Evolutionary conservation across 352 stramenopile genomes (phyloP), one percentile per base, ranked within the genome.

Genomic region (Aphanomyces invadans): DNA sequence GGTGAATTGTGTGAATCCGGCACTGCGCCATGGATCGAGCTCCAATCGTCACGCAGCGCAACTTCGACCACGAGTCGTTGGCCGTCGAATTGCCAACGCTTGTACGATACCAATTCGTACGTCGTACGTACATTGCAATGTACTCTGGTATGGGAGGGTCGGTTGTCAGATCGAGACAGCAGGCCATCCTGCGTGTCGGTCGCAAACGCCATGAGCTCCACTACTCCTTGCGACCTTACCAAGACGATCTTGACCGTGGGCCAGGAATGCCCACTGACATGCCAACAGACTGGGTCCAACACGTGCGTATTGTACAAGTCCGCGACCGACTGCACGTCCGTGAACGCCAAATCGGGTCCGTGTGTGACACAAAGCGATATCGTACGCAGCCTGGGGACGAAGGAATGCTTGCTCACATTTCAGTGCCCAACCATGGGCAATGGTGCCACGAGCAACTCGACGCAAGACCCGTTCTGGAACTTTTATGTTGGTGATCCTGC

Each of bases 401-500:
- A 25, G 0, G 55, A 63, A 25, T 63, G 55, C 39, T 25, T 38
- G 55, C 55, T 63, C 39, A 63, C 55, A 36, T 63, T 33, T 36
- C 19, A 21, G 23, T 63, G 55, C 36, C 55, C 55, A 0, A 48
- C 21, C 15, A 31, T 63, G 55, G 15, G 23, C 51, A 39, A 25
- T 21, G 11, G 19, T 11, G 55, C n/a, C 10, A 51, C 49, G 49
- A 57, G 19, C 12, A 29, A 21, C 12, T n/a, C 21, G 0, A 57
- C 49, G 25, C 21, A 1, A 26, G 49, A 48, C 15, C 32, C 33
- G 55, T 51, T 36, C 33, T 63, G 55, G 55, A 25, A 36, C 55
- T 63, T 63, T 63, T 48, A 25, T 11, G 55, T 63, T 2, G 25
- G 21, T 12, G 51, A 60, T 36, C n/a, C 9, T 9, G n/a, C 11